Base-by-base conservation (phyloP, 225 moss, liverwort and hornwort genomes). In the Pseudisothecium myosuroides region DNA sequence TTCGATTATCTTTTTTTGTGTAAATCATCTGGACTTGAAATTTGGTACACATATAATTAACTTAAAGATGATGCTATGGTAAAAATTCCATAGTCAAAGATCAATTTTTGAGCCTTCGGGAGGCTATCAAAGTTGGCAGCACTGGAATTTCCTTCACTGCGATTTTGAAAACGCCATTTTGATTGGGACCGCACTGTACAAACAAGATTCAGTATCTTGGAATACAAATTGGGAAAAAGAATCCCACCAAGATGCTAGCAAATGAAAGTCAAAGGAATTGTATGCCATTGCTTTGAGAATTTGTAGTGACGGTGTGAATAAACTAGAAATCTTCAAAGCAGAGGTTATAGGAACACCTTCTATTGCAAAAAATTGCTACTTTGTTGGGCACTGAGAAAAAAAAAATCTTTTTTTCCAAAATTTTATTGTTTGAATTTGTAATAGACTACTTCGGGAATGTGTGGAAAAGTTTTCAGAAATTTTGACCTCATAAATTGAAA, bases 401-500 rank as follows among this genome's bases (percentile, higher is more conserved):
- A 37, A 8, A 24, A 24, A 12, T 1, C 32, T 11, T 36, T 18
- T 10, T 66, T 39, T 69, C 24, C 24, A 8, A 73, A 45, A 45
- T 73, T 73, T 0, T 73, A 28, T 2, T 1, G 2, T 45, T 45
- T 4, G 9, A 73, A 43, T 43, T 45, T 17, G 24, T 45, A 17
- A 2, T 43, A 27, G 1, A 17, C 10, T 39, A 4, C 7, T 20
- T 14, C 18, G 10, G 3, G 6, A 74, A 31, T 74, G 31, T 19
- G 2, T 47, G 2, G 9, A 16, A 74, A 74, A 29, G 2, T 6
- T 0, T 18, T 31, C 0, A 74, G 0, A 14, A 18, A 74, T 11
- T 74, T 74, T 72, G 43, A 28, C 9, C 1, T 14, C 27, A 15
- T 1, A 1, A 11, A 74, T 74, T 47, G 47, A 29, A 45, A 29